Conservation (phyloP, 805 yeast genomes). For the Kuraishia borneana region DNA sequence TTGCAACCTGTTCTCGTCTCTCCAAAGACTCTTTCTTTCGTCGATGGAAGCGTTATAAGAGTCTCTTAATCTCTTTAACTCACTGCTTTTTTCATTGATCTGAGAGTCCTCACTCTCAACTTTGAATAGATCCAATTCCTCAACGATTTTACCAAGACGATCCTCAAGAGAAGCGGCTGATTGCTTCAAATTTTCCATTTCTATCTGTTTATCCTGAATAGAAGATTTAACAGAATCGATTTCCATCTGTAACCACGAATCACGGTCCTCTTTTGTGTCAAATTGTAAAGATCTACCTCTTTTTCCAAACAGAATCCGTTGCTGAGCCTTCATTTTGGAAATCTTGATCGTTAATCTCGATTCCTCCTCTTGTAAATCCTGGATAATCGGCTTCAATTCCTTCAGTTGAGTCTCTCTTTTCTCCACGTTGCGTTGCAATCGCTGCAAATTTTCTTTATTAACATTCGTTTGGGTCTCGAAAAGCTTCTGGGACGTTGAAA, state of each 20-base stretch:
- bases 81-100: background rate
- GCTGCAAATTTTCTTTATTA: slow-evolving; percentile 11
- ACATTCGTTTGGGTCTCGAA: slow-evolving; percentile 19
- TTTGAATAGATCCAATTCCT: slow-evolving; percentile 23
- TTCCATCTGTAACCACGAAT: slow-evolving; percentile 52
- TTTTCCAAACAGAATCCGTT: slow-evolving; percentile 54
- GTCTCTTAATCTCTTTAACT: background rate
- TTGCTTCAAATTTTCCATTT: slow-evolving; percentile 3
- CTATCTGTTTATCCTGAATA: slow-evolving; percentile 6
- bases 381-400: slow-evolving; percentile 28
- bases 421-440: slow-evolving; percentile 17
- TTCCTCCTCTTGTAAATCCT: slow-evolving; percentile 29
- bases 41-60: slow-evolving; percentile 21
- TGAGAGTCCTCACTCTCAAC: slow-evolving; percentile 6
- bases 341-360: slow-evolving; percentile 24
- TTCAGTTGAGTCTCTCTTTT: slow-evolving; percentile 25
- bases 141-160: slow-evolving; percentile 21
- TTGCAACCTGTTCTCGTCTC: slow-evolving; percentile 59
- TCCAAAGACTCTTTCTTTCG: slow-evolving; percentile 63
- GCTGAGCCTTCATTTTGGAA: slow-evolving; percentile 32
- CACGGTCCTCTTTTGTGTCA: slow-evolving; percentile 42
- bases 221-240: slow-evolving; percentile 23
- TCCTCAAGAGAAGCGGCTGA: slow-evolving; percentile 14
- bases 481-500: slow-evolving; percentile 22
- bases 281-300: slow-evolving; percentile 62